A percentile compares a stretch with the other conserved stretches of the same genome.
These are phyloP conservation scores for Solanum lycopersicoides DNA, from an alignment of 257 asterid genomes.

Conservation along the genomic window DNA sequence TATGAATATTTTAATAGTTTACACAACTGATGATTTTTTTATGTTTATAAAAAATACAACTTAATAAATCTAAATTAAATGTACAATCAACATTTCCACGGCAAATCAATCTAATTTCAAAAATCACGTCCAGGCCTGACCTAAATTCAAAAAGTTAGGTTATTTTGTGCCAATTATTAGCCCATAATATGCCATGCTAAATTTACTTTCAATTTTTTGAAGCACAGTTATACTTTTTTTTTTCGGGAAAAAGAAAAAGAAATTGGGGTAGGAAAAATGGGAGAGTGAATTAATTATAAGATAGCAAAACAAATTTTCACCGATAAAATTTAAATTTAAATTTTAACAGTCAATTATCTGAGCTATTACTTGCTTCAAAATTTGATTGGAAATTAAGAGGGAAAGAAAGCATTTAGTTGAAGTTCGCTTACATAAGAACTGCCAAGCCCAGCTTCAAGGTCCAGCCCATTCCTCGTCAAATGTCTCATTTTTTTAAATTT, in stretches of 20 bases:
- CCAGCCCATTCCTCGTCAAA: not conserved
- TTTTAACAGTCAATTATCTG: too few species aligned
- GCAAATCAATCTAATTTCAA: too few species aligned
- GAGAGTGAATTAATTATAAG: not conserved
- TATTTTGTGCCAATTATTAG: not conserved
- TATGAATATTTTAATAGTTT: too few species aligned
- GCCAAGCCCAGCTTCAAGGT: not conserved
- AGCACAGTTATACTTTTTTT: not conserved
- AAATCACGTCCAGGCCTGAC: too few species aligned
- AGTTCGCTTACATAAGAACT: not conserved
- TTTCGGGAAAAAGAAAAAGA: not conserved
- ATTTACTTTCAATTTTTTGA: not conserved
- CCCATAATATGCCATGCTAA: not conserved
- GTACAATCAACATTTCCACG: not conserved
- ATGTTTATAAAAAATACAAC: not conserved
- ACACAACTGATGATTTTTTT: too few species aligned
- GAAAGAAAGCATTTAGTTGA: not conserved
- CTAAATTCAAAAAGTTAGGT: not conserved
- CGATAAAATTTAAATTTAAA: too few species aligned
- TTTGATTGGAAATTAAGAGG: too few species aligned
- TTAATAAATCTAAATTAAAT: too few species aligned
- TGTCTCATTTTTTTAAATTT: not conserved
- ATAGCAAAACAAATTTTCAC: too few species aligned
- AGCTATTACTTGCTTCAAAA: not conserved
- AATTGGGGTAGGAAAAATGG: not conserved